These are phyloP conservation scores for Plasmodium inui DNA, from an alignment of 169 alveolate genomes.

Conservation along the genomic window DNA sequence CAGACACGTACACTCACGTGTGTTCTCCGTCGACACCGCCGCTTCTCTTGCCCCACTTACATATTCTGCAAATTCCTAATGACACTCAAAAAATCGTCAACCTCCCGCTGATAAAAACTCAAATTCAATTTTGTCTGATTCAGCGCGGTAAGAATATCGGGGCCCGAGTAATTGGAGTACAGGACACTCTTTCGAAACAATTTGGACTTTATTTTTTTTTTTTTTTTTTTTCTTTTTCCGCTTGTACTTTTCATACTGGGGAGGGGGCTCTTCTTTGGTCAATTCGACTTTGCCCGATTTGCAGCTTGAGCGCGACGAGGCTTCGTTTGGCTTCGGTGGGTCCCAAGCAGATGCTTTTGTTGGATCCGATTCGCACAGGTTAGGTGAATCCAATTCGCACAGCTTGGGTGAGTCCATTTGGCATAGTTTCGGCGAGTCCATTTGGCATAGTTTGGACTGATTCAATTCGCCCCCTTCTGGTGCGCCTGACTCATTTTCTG, in stretches of 20 bases:
- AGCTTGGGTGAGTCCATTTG: background rate
- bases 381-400: background rate
- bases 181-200: slow-evolving; percentile 49
- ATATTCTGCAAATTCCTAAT: slow-evolving; percentile 68
- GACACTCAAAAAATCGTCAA: slow-evolving; percentile 55
- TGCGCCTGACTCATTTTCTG: background rate
- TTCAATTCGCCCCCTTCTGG: background rate
- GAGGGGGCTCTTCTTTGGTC: slow-evolving; percentile 20
- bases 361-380: background rate
- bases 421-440: background rate
- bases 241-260: slow-evolving; percentile 51
- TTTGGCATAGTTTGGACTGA: background rate
- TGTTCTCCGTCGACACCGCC: background rate
- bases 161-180: slow-evolving; percentile 30
- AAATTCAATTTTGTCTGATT: slow-evolving; percentile 45
- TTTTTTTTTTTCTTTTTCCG: slow-evolving; percentile 27
- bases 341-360: background rate
- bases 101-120: slow-evolving; percentile 64
- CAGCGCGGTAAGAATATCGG: slow-evolving; percentile 7
- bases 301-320: background rate
- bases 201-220: slow-evolving; percentile 12
- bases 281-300: slow-evolving; percentile 11
- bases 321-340: background rate
- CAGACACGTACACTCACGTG: background rate
- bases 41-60: slow-evolving; percentile 9